These are phyloP conservation scores for Zygoascus meyerae DNA, from an alignment of 1,139 yeast genomes.

Conservation along the genomic window DNA sequence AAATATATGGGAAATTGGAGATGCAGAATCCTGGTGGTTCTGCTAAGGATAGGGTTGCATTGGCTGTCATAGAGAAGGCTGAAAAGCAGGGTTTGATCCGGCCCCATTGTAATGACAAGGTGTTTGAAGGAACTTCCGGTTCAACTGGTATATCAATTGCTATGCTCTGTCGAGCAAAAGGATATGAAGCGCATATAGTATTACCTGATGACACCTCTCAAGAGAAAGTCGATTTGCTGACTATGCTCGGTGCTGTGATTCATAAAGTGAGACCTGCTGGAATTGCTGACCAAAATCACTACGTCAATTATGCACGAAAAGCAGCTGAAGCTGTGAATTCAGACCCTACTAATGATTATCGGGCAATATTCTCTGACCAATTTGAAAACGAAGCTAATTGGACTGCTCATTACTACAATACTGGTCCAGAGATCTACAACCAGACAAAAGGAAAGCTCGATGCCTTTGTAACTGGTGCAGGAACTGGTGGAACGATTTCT, in stretches of 20 bases:
- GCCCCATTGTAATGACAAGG: slow-evolving; percentile 57
- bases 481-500: slow-evolving; percentile 75
- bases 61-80: slow-evolving; percentile 68
- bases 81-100: slow-evolving; percentile 53
- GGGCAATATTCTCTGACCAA: slow-evolving; percentile 88
- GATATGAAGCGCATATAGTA: slow-evolving; percentile 85
- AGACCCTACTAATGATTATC: slow-evolving; percentile 29
- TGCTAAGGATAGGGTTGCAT: slow-evolving; percentile 91
- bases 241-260: slow-evolving; percentile 75
- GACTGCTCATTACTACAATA: slow-evolving; percentile 71
- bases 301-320: slow-evolving; percentile 77
- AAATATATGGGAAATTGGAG: slow-evolving; percentile 82
- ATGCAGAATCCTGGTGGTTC: slow-evolving; percentile 90
- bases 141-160: slow-evolving; percentile 95
- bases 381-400: slow-evolving; percentile 91
- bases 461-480: slow-evolving; percentile 74
- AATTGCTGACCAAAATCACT: slow-evolving; percentile 88
- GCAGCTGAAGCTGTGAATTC: slow-evolving; percentile 53
- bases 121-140: slow-evolving; percentile 93
- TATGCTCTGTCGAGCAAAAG: slow-evolving; percentile 76
- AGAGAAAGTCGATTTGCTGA: slow-evolving; percentile 69
- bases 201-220: slow-evolving; percentile 91
- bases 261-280: slow-evolving; percentile 92
- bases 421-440: slow-evolving; percentile 83
- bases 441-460: slow-evolving; percentile 60